Evolutionary conservation across 2,329 filamentous ascomycete genomes (phyloP).

Genomic region (Botrytis tulipae): DNA sequence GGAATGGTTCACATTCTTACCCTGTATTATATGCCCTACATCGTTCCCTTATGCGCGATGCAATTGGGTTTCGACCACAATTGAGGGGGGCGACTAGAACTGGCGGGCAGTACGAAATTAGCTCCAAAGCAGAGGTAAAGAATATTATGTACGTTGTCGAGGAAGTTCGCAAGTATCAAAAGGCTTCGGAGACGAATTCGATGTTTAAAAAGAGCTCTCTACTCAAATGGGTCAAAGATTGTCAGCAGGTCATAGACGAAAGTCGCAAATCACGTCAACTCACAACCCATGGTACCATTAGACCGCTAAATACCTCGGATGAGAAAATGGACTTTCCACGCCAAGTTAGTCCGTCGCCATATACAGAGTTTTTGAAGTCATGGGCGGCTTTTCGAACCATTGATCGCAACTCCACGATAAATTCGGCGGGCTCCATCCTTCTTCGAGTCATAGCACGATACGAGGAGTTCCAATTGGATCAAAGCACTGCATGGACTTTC

Average conservation of each 20-base stretch:
- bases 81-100: slow-evolving; percentile 46
- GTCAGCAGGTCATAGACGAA: slow-evolving; percentile 49
- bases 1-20: slow-evolving; percentile 43
- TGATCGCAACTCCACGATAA: slow-evolving; percentile 49
- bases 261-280: slow-evolving; percentile 51
- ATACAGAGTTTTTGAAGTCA: slow-evolving; percentile 59
- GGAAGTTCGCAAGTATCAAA: slow-evolving; percentile 41
- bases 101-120: slow-evolving; percentile 62
- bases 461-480: slow-evolving; percentile 46
- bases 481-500: slow-evolving; percentile 58
- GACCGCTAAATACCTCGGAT: slow-evolving; percentile 37
- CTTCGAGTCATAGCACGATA: slow-evolving; percentile 63
- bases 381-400: slow-evolving; percentile 63
- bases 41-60: slow-evolving; percentile 58
- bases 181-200: not conserved
- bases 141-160: slow-evolving; percentile 49
- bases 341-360: slow-evolving; percentile 3
- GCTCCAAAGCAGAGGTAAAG: slow-evolving; percentile 52
- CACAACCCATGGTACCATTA: slow-evolving; percentile 51
- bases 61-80: slow-evolving; percentile 60
- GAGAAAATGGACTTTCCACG: not conserved
- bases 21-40: slow-evolving; percentile 68
- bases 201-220: not conserved
- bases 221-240: slow-evolving; percentile 49
- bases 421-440: slow-evolving; percentile 62